A percentile compares a stretch with the other conserved stretches of the same genome.
Evolutionary conservation across 2,329 filamentous ascomycete genomes (phyloP).

Genomic region (Metarhizium guizhouense): DNA sequence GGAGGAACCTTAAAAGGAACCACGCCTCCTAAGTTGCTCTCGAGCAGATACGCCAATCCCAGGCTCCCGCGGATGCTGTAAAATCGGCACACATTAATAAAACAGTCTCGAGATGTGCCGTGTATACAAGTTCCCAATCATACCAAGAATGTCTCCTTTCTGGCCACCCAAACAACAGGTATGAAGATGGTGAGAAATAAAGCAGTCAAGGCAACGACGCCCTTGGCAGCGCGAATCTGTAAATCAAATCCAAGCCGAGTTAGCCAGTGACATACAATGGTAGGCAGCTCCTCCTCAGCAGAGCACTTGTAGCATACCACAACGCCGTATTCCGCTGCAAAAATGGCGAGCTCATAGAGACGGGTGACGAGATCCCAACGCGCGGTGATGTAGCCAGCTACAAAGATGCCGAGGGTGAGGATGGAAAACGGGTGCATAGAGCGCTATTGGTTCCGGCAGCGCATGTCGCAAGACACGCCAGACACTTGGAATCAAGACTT

Average conservation of each 20-base stretch:
- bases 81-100: background rate
- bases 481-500: background rate
- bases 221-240: constrained; percentile 77
- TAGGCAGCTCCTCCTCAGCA: background rate
- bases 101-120: background rate
- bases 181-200: constrained; percentile 79
- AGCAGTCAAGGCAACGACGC: constrained; percentile 71
- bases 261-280: background rate
- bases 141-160: constrained; percentile 73
- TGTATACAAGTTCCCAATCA: constrained; percentile 17
- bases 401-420: constrained; percentile 94
- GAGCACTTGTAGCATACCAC: constrained; percentile 47
- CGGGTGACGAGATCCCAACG: constrained; percentile 97
- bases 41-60: constrained; percentile 82
- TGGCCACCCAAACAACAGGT: constrained; percentile 75
- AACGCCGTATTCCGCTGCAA: constrained; percentile 98
- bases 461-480: constrained; percentile 29
- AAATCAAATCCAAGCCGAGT: background rate
- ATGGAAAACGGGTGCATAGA: constrained; percentile 97
- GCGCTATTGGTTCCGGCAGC: constrained; percentile 31
- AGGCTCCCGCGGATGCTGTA: constrained; percentile 71
- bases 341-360: constrained; percentile 92
- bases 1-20: constrained; percentile 65
- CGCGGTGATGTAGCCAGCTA: constrained; percentile 98
- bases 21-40: constrained; percentile 87